These are phyloP conservation scores for Cruciata laevipes DNA, from an alignment of 257 asterid species.

Conservation along the genomic window DNA sequence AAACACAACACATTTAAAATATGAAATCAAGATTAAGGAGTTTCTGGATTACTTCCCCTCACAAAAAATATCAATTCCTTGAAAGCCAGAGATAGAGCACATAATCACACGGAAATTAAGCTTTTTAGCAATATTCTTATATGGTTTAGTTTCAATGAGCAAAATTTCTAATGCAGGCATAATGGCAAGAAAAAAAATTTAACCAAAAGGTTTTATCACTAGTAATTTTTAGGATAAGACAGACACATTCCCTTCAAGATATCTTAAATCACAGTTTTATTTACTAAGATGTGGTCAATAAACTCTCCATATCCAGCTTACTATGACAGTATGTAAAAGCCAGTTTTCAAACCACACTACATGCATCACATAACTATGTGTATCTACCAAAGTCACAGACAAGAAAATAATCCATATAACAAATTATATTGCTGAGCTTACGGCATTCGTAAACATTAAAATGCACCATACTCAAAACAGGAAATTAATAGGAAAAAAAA, in stretches of 20 bases:
- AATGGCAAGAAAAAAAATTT: too few relatives aligned
- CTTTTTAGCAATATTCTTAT: too few relatives aligned
- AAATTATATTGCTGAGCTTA: neutral
- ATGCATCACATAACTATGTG: too few relatives aligned
- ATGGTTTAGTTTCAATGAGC: too few relatives aligned
- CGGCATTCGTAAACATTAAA: neutral
- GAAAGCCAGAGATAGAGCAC: neutral
- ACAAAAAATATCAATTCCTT: neutral
- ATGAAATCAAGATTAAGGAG: neutral
- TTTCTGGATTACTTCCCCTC: neutral
- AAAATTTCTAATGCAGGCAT: neutral
- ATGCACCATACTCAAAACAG: neutral
- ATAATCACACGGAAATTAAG: neutral
- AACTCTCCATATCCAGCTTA: too few relatives aligned
- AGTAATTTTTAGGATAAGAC: too few relatives aligned
- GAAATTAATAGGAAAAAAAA: neutral
- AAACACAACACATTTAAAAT: neutral
- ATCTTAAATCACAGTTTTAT: too few relatives aligned
- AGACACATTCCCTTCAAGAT: neutral
- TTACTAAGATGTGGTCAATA: neutral
- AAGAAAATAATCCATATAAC: too few relatives aligned
- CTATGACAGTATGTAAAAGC: too few relatives aligned
- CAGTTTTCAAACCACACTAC: too few relatives aligned
- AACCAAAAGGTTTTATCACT: neutral
- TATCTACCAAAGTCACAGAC: too few relatives aligned